A percentile compares a stretch with the other conserved stretches of the same genome.
phyloP scores from a whole-genome alignment of 1,284 basidiomycete genomes.

The Tilletia indica region DNA sequence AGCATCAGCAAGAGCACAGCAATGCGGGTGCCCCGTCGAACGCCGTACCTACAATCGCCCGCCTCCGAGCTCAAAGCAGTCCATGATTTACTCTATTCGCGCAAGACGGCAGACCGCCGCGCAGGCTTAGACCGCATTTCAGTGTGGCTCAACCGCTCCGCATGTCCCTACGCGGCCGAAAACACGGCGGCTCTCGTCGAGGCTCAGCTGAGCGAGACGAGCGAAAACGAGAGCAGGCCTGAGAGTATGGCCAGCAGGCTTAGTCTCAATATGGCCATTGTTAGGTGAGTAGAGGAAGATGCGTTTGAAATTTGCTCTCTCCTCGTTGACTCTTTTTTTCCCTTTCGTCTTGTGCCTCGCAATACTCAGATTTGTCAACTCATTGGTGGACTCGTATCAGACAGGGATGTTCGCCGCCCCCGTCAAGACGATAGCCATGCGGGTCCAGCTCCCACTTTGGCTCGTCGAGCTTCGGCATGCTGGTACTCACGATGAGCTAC shows the following conservation, averaged over 20 bases:
- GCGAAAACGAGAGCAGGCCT: neutral
- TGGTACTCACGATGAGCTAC: conserved; percentile 92
- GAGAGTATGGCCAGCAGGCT: conserved; percentile 15
- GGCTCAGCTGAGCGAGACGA: conserved; percentile 37
- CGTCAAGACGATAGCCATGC: conserved; percentile 80
- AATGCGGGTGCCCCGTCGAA: conserved; percentile 37
- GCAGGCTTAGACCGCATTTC: conserved; percentile 34
- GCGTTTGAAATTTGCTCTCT: neutral
- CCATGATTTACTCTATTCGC: conserved; percentile 33
- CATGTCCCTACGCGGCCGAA: conserved; percentile 52
- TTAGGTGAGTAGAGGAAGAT: neutral
- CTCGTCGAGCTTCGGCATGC: conserved; percentile 92
- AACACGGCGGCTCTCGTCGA: conserved; percentile 45
- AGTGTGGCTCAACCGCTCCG: conserved; percentile 47
- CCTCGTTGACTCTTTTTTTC: conserved; percentile 17
- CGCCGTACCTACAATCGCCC: conserved; percentile 32
- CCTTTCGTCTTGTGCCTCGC: conserved; percentile 41
- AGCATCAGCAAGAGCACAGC: neutral
- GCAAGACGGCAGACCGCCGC: conserved; percentile 19
- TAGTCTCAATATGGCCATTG: conserved; percentile 14
- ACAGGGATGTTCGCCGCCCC: conserved; percentile 74
- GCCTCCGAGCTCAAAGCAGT: conserved; percentile 33
- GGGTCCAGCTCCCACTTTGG: conserved; percentile 81
- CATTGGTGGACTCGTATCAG: conserved; percentile 81
- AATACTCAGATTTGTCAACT: conserved; percentile 70